These are phyloP conservation scores for Clathrospora elynae DNA, from an alignment of 2,329 filamentous ascomycete species.

Conservation along the genomic window DNA sequence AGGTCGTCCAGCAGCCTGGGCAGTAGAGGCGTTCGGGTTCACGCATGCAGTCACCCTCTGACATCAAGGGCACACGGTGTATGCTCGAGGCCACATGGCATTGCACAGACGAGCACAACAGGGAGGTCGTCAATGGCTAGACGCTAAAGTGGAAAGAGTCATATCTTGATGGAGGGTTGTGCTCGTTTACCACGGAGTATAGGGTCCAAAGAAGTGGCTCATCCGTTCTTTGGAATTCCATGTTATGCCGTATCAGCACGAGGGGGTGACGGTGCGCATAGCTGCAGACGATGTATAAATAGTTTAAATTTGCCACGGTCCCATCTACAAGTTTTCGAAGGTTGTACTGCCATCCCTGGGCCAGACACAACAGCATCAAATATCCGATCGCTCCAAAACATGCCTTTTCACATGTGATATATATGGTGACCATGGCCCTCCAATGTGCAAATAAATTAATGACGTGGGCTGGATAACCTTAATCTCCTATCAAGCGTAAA, in stretches of 20 bases:
- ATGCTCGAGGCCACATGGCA: slow-evolving; percentile 22
- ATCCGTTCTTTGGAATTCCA: slow-evolving; percentile 1
- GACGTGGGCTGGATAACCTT: no score
- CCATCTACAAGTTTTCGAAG: slow-evolving; percentile 1
- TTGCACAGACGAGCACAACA: slow-evolving; percentile 18
- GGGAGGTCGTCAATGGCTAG: slow-evolving; percentile 13
- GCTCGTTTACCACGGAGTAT: neutral
- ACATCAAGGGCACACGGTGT: slow-evolving; percentile 20
- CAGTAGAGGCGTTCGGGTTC: slow-evolving; percentile 25
- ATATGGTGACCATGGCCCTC: neutral
- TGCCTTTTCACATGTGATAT: slow-evolving; percentile 5
- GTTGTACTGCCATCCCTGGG: slow-evolving; percentile 3
- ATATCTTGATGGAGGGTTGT: neutral
- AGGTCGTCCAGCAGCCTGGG: slow-evolving; percentile 75
- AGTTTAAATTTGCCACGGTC: no score
- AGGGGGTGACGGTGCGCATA: no score
- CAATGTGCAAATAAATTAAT: no score
- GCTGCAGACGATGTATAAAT: no score
- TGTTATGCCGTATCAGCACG: slow-evolving; percentile 7
- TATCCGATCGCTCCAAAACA: neutral
- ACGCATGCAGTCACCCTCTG: slow-evolving; percentile 23
- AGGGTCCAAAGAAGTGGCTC: neutral
- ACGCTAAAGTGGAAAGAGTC: slow-evolving; percentile 2
- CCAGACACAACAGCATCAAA: slow-evolving; percentile 6
- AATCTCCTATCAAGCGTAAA: no score